phyloP scores from a whole-genome alignment of 139 green algal species.

The Ostreobium quekettii region DNA sequence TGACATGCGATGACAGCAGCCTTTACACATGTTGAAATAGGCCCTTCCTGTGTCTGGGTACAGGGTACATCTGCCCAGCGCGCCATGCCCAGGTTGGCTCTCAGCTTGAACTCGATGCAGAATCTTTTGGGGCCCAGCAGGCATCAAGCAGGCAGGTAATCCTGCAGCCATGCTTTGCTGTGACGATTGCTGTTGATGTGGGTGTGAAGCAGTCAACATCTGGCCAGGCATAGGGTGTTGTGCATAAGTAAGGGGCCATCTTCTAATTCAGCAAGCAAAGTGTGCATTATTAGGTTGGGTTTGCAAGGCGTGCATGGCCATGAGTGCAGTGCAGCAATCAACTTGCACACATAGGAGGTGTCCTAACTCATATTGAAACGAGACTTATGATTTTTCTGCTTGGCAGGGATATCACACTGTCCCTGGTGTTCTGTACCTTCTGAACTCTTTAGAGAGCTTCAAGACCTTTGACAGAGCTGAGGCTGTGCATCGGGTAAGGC shows the following conservation, averaged over 20 bases:
- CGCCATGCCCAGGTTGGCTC: background rate
- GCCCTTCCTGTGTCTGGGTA: background rate
- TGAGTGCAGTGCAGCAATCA: background rate
- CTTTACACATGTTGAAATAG: background rate
- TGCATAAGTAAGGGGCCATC: background rate
- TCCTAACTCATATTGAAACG: background rate
- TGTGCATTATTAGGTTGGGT: background rate
- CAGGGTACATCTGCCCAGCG: background rate
- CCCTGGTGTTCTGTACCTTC: slow-evolving; percentile 6
- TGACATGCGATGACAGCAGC: too few relatives aligned
- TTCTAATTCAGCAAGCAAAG: background rate
- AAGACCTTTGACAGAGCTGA: slow-evolving; percentile 8
- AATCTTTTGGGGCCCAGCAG: background rate
- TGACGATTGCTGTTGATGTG: background rate
- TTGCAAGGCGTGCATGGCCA: too few relatives aligned
- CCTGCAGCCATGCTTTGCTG: background rate
- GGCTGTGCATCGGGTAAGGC: too few relatives aligned
- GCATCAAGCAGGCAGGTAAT: background rate
- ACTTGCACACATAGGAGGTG: background rate
- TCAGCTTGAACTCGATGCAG: background rate
- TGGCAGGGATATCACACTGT: slow-evolving; percentile 7
- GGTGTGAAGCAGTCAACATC: background rate
- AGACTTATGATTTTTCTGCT: background rate
- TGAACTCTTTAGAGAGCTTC: slow-evolving; percentile 13
- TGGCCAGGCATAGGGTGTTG: background rate